Evolutionary conservation across 23 red algal species (phyloP).

Genomic region (Gracilaria vermiculophylla): DNA sequence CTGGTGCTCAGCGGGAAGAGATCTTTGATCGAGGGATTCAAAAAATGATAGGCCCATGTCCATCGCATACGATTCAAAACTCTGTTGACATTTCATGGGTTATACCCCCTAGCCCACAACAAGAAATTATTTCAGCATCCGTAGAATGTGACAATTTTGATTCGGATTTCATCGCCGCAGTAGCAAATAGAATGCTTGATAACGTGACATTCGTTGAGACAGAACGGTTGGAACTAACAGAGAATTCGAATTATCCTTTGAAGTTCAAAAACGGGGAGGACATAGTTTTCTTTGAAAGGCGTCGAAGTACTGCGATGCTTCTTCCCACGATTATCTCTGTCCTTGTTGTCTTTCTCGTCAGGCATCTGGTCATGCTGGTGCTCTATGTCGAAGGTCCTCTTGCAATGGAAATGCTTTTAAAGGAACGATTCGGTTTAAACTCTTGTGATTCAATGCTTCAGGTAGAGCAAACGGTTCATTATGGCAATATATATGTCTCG

Average conservation of each 20-base stretch:
- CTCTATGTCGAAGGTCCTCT: not conserved
- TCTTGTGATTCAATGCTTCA: constrained; percentile 9
- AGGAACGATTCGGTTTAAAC: not conserved
- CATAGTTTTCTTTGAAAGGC: not conserved
- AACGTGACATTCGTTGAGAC: not conserved
- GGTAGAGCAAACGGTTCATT: not conserved
- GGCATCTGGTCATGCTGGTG: not conserved
- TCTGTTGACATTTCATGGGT: not conserved
- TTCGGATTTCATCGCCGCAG: not conserved
- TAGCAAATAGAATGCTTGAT: not conserved
- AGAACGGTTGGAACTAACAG: not conserved
- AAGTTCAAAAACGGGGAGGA: not conserved
- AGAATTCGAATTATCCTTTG: not conserved
- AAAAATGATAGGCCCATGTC: not conserved
- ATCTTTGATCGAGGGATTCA: not conserved
- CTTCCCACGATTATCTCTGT: not conserved
- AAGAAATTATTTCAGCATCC: not conserved
- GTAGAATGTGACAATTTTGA: not conserved
- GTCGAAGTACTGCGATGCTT: not conserved
- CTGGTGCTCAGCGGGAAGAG: not conserved
- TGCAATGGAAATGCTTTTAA: not conserved
- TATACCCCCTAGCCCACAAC: not conserved
- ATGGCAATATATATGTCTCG: too few relatives aligned
- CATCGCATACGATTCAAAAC: not conserved
- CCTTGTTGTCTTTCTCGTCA: not conserved